phyloP scores from a whole-genome alignment of 169 alveolate genomes.

The Plasmodium gonderi region DNA sequence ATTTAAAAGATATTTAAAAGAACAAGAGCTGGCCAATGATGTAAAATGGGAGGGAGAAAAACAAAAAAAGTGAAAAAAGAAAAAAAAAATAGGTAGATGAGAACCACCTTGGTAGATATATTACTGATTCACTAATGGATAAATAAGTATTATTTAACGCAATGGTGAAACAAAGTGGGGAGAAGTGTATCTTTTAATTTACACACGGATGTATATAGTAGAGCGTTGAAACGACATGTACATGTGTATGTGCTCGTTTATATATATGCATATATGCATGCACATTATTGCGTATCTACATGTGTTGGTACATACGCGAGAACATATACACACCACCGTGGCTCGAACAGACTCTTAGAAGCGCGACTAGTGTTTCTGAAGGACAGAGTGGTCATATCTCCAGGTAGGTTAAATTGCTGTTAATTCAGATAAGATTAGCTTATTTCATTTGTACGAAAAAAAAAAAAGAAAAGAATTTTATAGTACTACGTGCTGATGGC shows the following conservation, averaged over 20 bases:
- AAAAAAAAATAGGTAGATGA: neutral
- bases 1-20: slow-evolving; percentile 74
- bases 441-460: neutral
- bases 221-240: neutral
- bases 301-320: neutral
- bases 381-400: neutral
- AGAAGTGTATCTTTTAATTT: neutral
- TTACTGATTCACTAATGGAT: neutral
- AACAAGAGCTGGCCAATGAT: slow-evolving; percentile 67
- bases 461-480: neutral
- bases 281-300: neutral
- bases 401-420: neutral
- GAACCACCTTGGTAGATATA: neutral
- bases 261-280: neutral
- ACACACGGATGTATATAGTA: neutral
- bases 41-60: too few species aligned
- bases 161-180: neutral
- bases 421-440: neutral
- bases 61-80: neutral
- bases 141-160: neutral
- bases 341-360: neutral
- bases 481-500: neutral
- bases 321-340: neutral
- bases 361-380: neutral
- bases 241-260: neutral